Base-by-base conservation (phyloP, 139 green algal species). In the Pleodorina starrii region DNA sequence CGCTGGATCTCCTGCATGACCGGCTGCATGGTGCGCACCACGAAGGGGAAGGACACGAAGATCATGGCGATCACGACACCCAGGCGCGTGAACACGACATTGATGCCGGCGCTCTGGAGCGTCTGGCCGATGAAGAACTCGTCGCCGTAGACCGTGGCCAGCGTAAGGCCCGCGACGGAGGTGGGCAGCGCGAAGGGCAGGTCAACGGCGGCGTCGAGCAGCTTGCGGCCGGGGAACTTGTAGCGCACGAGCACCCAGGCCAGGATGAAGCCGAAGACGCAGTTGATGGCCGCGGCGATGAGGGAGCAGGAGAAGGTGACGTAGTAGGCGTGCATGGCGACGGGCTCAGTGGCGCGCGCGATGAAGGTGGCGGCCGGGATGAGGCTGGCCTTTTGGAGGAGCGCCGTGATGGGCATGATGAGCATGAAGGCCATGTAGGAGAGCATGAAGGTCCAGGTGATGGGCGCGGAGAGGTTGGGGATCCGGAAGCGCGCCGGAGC, bases 21-120 rank as follows among this genome's bases (percentile, higher is more conserved):
- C 17, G 94, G 94, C 91, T 97, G 94, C 90, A 97, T 93, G 17
- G 94, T 96, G 59, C 94, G 90, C 71, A 97, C 94, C 19, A 97
- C 94, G 91, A 97, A 97, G 1, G 94, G 94, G 78, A 97, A 97
- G 2, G 94, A 97, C 40, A 97, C 94, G 92, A 97, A 97, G 84
- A 96, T 91, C 94, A 97, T 97, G 32, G 94, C 94, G 40, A 96
- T 79, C 17, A 90, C 83, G 51, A 97, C 91, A 17, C 93, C 94
- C 84, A 94, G 87, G 1, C 92, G 81, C 21, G 92, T 95, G 90
- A 94, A 96, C n/a, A 96, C 87, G 27, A 96, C 90, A 43, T 95
- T 78, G n/a, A 96, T 77, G 29, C 92, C 92, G 36, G 90, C 35
- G 29, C 78, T 78, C 10, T 54, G 71, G 29, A 95, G 88, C 32